A percentile compares a stretch with the other conserved stretches of the same genome.
Conservation (phyloP, 1,284 basidiomycete genomes). For the Wolfiporia cocos region DNA sequence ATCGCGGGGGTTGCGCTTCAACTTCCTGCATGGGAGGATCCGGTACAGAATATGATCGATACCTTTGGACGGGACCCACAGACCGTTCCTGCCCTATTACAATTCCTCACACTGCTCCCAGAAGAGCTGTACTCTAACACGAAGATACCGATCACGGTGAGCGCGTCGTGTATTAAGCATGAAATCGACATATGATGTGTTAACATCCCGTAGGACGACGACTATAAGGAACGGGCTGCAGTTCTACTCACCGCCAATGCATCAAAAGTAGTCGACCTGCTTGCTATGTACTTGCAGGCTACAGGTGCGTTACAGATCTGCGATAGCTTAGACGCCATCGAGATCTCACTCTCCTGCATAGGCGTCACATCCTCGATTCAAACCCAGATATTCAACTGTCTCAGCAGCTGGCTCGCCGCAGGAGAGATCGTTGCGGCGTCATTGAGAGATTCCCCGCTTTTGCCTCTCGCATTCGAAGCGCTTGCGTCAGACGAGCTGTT, state of each 20-base stretch:
- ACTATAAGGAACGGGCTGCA: conserved; percentile 64
- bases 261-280: conserved; percentile 68
- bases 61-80: conserved; percentile 80
- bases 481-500: conserved; percentile 84
- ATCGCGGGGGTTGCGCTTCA: conserved; percentile 90
- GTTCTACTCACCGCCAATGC: conserved; percentile 72
- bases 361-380: conserved; percentile 86
- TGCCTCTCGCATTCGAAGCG: conserved; percentile 80
- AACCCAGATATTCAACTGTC: conserved; percentile 79
- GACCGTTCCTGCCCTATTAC: conserved; percentile 80
- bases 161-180: conserved; percentile 25
- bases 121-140: conserved; percentile 87
- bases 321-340: too few relatives aligned
- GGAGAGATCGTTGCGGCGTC: conserved; percentile 74
- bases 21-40: conserved; percentile 82
- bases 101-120: conserved; percentile 89
- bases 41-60: conserved; percentile 81
- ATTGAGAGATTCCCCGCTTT: conserved; percentile 79
- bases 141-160: conserved; percentile 83
- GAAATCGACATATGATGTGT: conserved; percentile 1
- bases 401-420: conserved; percentile 84
- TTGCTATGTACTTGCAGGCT: conserved; percentile 90
- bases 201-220: conserved; percentile 59
- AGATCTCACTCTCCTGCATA: conserved; percentile 27
- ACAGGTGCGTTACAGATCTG: conserved; percentile 71